A percentile compares a stretch with the other conserved stretches of the same genome.
Evolutionary conservation across 129 eudicot species (phyloP).

Genomic region (Chrysanthemum seticuspe): DNA sequence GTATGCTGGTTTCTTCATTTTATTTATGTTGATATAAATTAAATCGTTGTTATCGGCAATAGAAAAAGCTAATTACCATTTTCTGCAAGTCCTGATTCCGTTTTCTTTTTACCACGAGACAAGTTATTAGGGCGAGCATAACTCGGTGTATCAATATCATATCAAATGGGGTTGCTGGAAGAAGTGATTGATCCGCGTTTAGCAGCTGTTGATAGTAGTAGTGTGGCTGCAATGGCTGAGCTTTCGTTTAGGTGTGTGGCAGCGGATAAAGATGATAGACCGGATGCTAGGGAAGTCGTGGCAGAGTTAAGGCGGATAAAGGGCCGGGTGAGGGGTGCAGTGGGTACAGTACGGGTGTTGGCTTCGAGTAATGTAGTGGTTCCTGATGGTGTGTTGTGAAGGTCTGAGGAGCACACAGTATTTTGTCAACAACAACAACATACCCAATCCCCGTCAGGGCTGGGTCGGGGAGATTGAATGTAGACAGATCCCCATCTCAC

Average conservation of each 20-base stretch:
- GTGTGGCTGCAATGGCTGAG: slow-evolving; percentile 80
- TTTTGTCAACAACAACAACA: too few species aligned
- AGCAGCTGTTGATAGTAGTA: slow-evolving; percentile 57
- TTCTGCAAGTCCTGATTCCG: too few species aligned
- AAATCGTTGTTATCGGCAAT: too few species aligned
- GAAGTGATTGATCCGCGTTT: slow-evolving; percentile 74
- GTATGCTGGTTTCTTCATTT: too few species aligned
- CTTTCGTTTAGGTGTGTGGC: slow-evolving; percentile 91
- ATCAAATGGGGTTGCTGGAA: slow-evolving; percentile 72
- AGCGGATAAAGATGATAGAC: slow-evolving; percentile 90
- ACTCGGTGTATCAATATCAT: too few species aligned
- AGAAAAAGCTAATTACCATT: too few species aligned
- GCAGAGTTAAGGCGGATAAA: slow-evolving; percentile 75
- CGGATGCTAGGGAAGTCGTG: slow-evolving; percentile 82
- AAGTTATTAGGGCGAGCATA: too few species aligned
- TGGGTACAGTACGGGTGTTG: slow-evolving; percentile 32
- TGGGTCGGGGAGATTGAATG: too few species aligned
- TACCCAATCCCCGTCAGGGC: too few species aligned
- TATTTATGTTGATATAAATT: too few species aligned
- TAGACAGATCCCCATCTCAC: too few species aligned
- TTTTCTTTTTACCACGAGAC: too few species aligned
- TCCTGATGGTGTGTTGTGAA: slow-evolving; percentile 42
- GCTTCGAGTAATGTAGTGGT: slow-evolving; percentile 50
- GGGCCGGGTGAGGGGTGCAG: slow-evolving; percentile 46
- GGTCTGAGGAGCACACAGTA: neutral